phyloP scores from a whole-genome alignment of 345 rosid species.

The Eucalyptus melliodora region DNA sequence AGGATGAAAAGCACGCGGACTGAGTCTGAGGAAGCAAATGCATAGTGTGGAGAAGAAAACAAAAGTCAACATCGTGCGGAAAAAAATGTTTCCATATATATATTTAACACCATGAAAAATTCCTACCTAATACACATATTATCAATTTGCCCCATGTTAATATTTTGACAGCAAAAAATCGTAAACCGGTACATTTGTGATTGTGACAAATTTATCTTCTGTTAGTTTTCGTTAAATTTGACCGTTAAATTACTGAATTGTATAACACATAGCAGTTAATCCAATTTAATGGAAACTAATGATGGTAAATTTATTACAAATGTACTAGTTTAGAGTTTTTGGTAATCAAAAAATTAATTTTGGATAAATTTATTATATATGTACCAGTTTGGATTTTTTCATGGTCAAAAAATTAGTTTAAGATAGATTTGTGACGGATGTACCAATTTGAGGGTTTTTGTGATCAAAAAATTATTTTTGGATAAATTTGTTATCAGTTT shows the following conservation, averaged over 20 bases:
- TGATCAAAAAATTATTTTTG: accelerated
- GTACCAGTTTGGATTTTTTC: accelerated
- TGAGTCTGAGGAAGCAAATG: not conserved
- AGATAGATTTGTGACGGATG: accelerated
- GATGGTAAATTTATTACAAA: accelerated
- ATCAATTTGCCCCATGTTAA: not conserved
- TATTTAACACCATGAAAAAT: no score
- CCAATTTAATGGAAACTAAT: no score
- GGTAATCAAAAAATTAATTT: no score
- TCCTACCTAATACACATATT: not conserved
- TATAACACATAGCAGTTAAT: accelerated
- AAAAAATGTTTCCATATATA: not conserved
- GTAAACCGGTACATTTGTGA: accelerated
- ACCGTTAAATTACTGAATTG: accelerated
- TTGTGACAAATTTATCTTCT: not conserved
- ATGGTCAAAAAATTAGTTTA: no score
- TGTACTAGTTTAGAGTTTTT: accelerated
- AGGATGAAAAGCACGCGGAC: not conserved
- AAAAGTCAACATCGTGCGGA: not conserved
- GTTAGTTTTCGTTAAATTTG: accelerated
- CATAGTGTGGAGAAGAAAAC: not conserved
- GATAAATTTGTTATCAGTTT: accelerated
- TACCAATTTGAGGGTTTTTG: accelerated
- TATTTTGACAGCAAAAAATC: no score
- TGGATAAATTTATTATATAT: accelerated